Evolutionary conservation across 257 asterid genomes (phyloP).

Genomic region (Oldenlandia corymbosa): DNA sequence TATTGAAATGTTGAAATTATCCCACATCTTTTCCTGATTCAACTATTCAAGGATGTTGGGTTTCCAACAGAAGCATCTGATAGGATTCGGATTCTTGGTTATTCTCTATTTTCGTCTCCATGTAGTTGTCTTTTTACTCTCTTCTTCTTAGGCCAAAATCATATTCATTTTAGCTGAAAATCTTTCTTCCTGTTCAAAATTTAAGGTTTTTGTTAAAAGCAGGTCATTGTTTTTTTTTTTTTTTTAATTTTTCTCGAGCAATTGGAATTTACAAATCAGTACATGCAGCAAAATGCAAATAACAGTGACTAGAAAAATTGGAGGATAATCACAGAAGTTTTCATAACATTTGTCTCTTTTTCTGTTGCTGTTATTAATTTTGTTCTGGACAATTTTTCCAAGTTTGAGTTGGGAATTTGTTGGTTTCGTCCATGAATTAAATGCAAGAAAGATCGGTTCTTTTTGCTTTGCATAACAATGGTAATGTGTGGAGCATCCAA

Average conservation of each 20-base stretch:
- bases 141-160: slow-evolving; percentile 9
- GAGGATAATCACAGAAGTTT: slow-evolving; percentile 10
- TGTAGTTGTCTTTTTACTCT: slow-evolving; percentile 24
- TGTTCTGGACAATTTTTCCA: slow-evolving; percentile 13
- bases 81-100: slow-evolving; percentile 36
- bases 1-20: slow-evolving; percentile 18
- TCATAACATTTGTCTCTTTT: neutral
- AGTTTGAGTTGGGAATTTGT: slow-evolving; percentile 22
- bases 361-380: slow-evolving; percentile 8
- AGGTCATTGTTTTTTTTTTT: neutral
- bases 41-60: slow-evolving; percentile 36
- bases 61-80: slow-evolving; percentile 39
- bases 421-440: slow-evolving; percentile 43
- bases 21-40: slow-evolving; percentile 30
- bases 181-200: slow-evolving; percentile 3
- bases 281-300: neutral
- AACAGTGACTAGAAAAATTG: neutral
- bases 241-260: too few species aligned
- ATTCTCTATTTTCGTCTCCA: slow-evolving; percentile 40
- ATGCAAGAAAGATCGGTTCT: slow-evolving; percentile 23
- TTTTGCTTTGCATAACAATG: slow-evolving; percentile 26
- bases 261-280: neutral
- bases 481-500: slow-evolving; percentile 36
- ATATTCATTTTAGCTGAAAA: slow-evolving; percentile 10
- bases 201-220: neutral